A percentile compares a stretch with the other conserved stretches of the same genome.
These are phyloP conservation scores for Geopyxis carbonaria DNA, from an alignment of 495 filamentous ascomycete genomes.

Conservation along the genomic window DNA sequence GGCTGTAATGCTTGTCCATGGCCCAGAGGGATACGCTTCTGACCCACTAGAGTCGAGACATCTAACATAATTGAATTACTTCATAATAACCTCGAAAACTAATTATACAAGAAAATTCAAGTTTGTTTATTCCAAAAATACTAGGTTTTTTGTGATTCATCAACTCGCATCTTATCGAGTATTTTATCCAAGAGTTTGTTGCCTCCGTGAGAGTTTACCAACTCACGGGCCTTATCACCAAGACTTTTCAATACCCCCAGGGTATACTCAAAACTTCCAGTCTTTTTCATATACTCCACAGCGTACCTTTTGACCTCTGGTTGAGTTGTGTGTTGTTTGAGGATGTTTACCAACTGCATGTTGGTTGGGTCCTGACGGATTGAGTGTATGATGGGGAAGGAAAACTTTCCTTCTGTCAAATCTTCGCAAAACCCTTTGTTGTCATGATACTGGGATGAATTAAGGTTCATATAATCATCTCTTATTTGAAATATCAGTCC, in stretches of 20 bases:
- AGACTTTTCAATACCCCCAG: slow-evolving; percentile 50
- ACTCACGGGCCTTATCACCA: slow-evolving; percentile 43
- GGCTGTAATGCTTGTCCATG: too few relatives aligned
- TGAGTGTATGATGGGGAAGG: slow-evolving; percentile 88
- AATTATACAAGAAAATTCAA: too few relatives aligned
- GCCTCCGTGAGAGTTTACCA: slow-evolving; percentile 51
- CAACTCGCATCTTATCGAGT: slow-evolving; percentile 17
- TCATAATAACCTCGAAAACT: not conserved
- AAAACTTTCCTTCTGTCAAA: slow-evolving; percentile 95
- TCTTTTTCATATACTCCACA: slow-evolving; percentile 77
- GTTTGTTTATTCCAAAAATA: not conserved
- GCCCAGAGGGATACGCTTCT: too few relatives aligned
- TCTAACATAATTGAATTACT: not conserved
- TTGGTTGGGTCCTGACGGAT: slow-evolving; percentile 68
- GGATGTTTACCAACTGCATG: slow-evolving; percentile 72
- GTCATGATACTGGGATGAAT: slow-evolving; percentile 49
- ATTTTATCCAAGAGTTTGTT: slow-evolving; percentile 15
- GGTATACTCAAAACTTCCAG: slow-evolving; percentile 78
- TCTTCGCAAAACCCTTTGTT: slow-evolving; percentile 96
- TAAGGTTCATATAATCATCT: slow-evolving; percentile 90
- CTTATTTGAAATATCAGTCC: slow-evolving; percentile 92
- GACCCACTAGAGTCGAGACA: too few relatives aligned
- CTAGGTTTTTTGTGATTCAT: too few relatives aligned
- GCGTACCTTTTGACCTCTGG: slow-evolving; percentile 84
- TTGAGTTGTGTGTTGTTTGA: slow-evolving; percentile 74